Base-by-base conservation (phyloP, 2,329 filamentous ascomycete species). In the Fusarium sp. region DNA sequence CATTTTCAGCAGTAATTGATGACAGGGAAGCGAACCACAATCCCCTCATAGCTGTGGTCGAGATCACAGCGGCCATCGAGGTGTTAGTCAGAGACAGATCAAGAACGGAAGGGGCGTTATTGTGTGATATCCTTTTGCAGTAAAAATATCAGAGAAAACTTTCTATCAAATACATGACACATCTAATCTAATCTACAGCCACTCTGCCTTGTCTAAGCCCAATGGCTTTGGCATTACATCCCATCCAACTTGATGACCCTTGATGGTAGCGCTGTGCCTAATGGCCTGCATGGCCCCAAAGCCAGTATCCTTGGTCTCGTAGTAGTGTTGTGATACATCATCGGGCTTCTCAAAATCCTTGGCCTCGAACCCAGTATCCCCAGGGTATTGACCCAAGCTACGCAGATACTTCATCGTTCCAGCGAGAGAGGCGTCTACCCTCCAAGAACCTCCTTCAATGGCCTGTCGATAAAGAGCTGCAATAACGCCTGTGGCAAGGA, bases 351-450 rank as follows among this genome's bases (percentile, higher is more conserved):
- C 73, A 36, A 80, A 81, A 66, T 85, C 81, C 13, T 65, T 72
- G 6, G 4, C 45, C 5, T 84, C 74, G 50, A 90, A 90, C 0
- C 88, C 87, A 3, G 74, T 80, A 2, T 73, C 76, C 0, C 82
- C 86, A 5, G 82, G 79, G 70, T 85, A 86, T 66, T 88, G 88
- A 0, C 89, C 89, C 16, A 91, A 74, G 33, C 87, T 88, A 31
- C 87, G 82, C 40, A 91, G 77, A 77, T 90, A 91, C 73, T 87
- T 89, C 86, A 87, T 88, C 4, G 85, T 83, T 1, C 86, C 88
- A 0, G 88, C 89, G 4, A 91, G 81, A 9, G 87, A 90, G 1
- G 90, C 88, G 31, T 88, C 82, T 0, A 91, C 86, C n/a, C 84
- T 77, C 78, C 87, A 91, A 1, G 85, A 82, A 0, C 87, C 82